phyloP scores from a whole-genome alignment of 2,329 filamentous ascomycete species.

The Bipolaris oryzae region DNA sequence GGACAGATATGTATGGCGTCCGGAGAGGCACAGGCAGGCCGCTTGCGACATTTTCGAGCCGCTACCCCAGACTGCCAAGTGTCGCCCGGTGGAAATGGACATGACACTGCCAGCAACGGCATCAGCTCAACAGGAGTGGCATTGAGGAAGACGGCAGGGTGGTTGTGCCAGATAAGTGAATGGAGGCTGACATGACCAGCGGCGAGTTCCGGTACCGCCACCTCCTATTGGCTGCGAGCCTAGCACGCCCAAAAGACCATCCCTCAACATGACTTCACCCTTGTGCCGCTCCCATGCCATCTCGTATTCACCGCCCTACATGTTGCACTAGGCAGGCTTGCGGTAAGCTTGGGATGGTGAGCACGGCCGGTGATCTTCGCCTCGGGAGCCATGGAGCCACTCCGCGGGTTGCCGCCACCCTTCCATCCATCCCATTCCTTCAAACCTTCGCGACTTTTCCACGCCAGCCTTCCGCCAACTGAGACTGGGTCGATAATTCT shows the following conservation, averaged over 20 bases:
- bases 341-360: too few species aligned
- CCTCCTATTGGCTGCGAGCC: conserved; percentile 15
- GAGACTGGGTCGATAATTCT: background rate
- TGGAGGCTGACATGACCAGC: conserved; percentile 20
- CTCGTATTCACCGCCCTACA: conserved; percentile 19
- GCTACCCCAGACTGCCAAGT: background rate
- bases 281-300: conserved; percentile 12
- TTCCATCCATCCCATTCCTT: background rate
- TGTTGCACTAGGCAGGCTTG: background rate
- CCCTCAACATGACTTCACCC: conserved; percentile 13
- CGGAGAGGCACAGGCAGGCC: too few species aligned
- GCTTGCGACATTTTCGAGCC: background rate
- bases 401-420: background rate
- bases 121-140: background rate
- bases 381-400: conserved; percentile 13
- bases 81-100: background rate
- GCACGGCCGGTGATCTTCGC: background rate
- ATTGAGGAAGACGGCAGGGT: background rate
- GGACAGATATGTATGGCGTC: too few species aligned
- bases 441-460: background rate
- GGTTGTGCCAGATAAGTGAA: background rate
- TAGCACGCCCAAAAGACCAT: conserved; percentile 5
- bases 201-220: conserved; percentile 2
- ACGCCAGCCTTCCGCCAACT: background rate
- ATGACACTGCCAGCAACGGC: background rate